Base-by-base conservation (phyloP, 306 rosid genomes). In the Trifolium subterraneum region DNA sequence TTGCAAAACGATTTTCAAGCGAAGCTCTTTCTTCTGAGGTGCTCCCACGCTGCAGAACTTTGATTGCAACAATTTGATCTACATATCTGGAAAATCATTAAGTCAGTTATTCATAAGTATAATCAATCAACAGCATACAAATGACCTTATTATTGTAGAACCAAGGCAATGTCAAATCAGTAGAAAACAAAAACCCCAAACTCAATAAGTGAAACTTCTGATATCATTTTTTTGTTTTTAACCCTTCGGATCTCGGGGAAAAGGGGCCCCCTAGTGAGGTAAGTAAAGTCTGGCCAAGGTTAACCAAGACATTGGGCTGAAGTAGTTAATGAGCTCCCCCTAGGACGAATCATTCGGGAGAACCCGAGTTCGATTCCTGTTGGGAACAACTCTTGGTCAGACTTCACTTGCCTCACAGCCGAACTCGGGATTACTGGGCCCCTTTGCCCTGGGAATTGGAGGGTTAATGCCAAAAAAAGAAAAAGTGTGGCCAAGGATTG, bases 21-120 rank as follows among this genome's bases (percentile, higher is more conserved):
- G 91, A 41, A 62, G 91, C 84, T 81, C 89, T 85, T 85, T 94
- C 95, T 15, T 90, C 99, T 0, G 80, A 77, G 45, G 90, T 94
- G 66, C 84, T 94, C 76, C 99, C 97, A 11, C 96, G 93, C 58
- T 88, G 81, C 71, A 94, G 88, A 77, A 94, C 96, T 85, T 94
- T 94, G 52, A 94, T 80, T 8, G 99, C 99, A 58, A 94, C 97
- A 76, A 92, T 90, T 82, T 9, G 87, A 60, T 88, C 86, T 54
- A 85, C 76, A 77, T 94, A 94, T 88, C 99, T 94, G 86, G 68
- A 86, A 86, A 82, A 74, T 68, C 42, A 76, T 73, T 72, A 76
- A 55, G 56, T 68, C 45, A 59, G 12, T 59, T 48, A 63, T 64
- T 42, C 63, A 38, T 48, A 18, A 13, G 74, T 62, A 36, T 36